Conservation (phyloP, 1,284 basidiomycete species). For the Trametes versicolor region DNA sequence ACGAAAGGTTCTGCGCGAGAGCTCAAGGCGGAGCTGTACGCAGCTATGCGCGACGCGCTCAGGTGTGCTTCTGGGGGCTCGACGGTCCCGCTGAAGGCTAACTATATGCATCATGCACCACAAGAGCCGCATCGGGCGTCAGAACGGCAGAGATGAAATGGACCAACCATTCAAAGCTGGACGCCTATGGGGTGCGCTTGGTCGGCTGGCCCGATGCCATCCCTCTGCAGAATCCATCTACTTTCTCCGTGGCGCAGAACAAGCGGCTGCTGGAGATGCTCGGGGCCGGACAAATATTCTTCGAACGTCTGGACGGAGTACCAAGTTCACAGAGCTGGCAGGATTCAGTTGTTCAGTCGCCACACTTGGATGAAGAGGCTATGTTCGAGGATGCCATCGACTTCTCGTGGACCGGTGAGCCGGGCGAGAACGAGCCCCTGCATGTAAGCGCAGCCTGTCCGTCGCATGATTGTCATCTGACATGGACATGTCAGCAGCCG, state of each 20-base stretch:
- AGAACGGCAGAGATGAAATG: conserved; percentile 79
- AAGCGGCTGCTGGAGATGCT: conserved; percentile 59
- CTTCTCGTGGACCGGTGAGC: conserved; percentile 23
- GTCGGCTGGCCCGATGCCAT: conserved; percentile 69
- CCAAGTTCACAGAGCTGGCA: neutral
- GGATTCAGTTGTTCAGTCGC: neutral
- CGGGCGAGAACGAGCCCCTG: neutral
- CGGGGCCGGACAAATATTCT: conserved; percentile 56
- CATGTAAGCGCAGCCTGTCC: neutral
- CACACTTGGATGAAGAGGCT: conserved; percentile 23
- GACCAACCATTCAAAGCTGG: conserved; percentile 67
- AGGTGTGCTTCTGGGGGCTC: conserved; percentile 49
- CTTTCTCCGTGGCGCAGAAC: conserved; percentile 62
- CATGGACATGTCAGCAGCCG: neutral
- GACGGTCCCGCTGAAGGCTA: neutral
- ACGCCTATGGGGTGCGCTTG: conserved; percentile 63
- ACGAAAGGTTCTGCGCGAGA: conserved; percentile 50
- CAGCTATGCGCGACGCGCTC: conserved; percentile 58
- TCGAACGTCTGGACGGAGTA: conserved; percentile 39
- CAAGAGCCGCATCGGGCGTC: conserved; percentile 61
- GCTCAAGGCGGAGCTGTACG: conserved; percentile 63
- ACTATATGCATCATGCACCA: neutral
- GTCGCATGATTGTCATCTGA: too few relatives aligned
- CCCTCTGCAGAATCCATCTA: conserved; percentile 67
- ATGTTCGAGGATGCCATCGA: conserved; percentile 33